phyloP scores from a whole-genome alignment of 1,284 basidiomycete species.

The Sporisorium reilianum region DNA sequence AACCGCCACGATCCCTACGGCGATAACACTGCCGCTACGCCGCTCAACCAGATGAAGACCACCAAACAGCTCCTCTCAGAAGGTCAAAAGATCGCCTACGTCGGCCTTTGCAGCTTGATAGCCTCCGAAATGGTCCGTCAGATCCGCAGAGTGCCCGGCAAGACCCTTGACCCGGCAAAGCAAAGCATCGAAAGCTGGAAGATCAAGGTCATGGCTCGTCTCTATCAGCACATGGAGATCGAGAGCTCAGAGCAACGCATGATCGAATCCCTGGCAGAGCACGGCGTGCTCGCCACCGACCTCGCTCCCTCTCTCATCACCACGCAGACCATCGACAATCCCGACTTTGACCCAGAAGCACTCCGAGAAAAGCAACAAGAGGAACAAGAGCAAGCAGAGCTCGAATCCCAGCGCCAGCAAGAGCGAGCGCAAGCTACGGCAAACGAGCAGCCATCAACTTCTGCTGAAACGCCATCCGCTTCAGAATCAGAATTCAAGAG shows the following conservation, averaged over 20 bases:
- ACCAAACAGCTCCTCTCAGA: conserved; percentile 67
- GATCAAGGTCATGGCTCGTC: conserved; percentile 65
- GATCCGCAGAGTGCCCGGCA: conserved; percentile 54
- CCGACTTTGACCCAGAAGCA: conserved; percentile 64
- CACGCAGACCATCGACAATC: conserved; percentile 66
- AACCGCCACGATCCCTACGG: conserved; percentile 48
- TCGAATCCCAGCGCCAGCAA: conserved; percentile 18
- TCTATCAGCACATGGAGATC: conserved; percentile 69
- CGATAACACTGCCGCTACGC: conserved; percentile 57
- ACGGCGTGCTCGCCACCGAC: conserved; percentile 66
- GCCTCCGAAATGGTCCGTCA: conserved; percentile 59
- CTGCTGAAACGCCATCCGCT: too few relatives aligned
- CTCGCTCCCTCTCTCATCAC: conserved; percentile 65
- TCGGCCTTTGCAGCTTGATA: conserved; percentile 65
- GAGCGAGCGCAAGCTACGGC: neutral
- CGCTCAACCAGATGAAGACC: conserved; percentile 67
- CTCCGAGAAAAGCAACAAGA: conserved; percentile 43
- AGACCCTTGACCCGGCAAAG: conserved; percentile 47
- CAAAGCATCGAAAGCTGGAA: conserved; percentile 63
- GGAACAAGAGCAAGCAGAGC: conserved; percentile 13
- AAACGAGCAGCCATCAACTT: neutral
- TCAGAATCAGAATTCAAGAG: neutral
- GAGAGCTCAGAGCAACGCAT: conserved; percentile 65
- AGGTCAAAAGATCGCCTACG: conserved; percentile 68
- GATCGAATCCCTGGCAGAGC: conserved; percentile 67